Conservation (phyloP, 2,329 filamentous ascomycete genomes). For the Pseudogymnoascus destructans region DNA sequence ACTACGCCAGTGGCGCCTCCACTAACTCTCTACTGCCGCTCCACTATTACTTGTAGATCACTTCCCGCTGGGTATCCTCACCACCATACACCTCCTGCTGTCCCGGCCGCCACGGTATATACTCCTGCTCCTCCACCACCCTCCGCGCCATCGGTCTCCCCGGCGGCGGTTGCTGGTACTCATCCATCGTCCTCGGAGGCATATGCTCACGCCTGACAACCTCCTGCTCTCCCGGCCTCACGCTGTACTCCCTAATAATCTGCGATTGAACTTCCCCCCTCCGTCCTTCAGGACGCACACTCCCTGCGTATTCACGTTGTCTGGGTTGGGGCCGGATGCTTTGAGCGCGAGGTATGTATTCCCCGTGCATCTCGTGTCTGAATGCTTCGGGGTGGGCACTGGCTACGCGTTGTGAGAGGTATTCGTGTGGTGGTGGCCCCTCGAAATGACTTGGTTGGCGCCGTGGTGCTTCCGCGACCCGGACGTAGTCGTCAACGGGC, state of each 20-base stretch:
- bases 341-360: conserved; percentile 33
- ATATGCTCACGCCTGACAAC: conserved; percentile 18
- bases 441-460: conserved; percentile 28
- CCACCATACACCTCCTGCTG: neutral
- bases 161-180: neutral
- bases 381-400: conserved; percentile 28
- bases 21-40: neutral
- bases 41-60: conserved; percentile 2
- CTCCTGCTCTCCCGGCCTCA: conserved; percentile 19
- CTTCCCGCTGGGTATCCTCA: neutral
- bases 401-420: conserved; percentile 27
- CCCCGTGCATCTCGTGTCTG: conserved; percentile 31
- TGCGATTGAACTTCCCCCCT: conserved; percentile 18
- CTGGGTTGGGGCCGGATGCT: conserved; percentile 31
- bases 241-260: conserved; percentile 22
- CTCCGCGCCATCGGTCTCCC: neutral
- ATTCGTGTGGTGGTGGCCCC: conserved; percentile 36
- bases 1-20: neutral
- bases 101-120: neutral
- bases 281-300: conserved; percentile 27
- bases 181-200: neutral
- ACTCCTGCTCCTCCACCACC: neutral
- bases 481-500: neutral
- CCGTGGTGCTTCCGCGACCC: conserved; percentile 5
- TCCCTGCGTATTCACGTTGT: conserved; percentile 28